Base-by-base conservation (phyloP, 2,329 filamentous ascomycete genomes). In the Xylaria hypoxylon region DNA sequence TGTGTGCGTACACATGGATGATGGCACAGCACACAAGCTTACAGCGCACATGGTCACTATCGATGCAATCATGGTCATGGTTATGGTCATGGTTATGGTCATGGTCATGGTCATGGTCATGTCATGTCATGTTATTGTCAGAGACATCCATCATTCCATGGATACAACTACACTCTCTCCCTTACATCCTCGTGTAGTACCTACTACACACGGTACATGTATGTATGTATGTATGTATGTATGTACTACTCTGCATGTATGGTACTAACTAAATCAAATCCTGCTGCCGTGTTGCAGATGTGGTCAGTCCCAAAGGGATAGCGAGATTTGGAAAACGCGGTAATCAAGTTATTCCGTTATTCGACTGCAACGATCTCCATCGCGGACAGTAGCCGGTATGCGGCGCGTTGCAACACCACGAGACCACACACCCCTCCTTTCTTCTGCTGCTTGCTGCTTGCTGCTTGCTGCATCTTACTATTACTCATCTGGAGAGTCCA, bases 291-390 rank as follows among this genome's bases (percentile, higher is more conserved):
- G n/a, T 8, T 47, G 55, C 35, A 35, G 45, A 66, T 26, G 28
- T 6, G 42, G 19, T 17, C 17, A 28, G 8, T 22, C 13, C 61
- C 6, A 45, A 26, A n/a, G 38, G 38, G 19, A 53, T n/a, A 24
- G 22, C 26, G 2, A 51, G 7, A 65, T 61, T 68, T 58, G 62
- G 62, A 56, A 62, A 45, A 65, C 51, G 60, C 48, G 62, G 57
- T 62, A 60, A 40, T 47, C 61, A 62, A 44, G 56, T 56, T 59
- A 33, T 50, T 22, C 33, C 35, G 58, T 47, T 47, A 42, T 47
- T 57, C 61, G 56, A 57, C 61, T 68, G 59, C 65, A 59, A 62
- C 67, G 58, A 67, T 65, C 67, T 59, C 62, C 64, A 64, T 65
- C 53, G 65, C 62, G 61, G 55, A 42, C 67, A 38, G 57, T 53